phyloP scores from a whole-genome alignment of 768 basidiomycete species.

The Coprinopsis sp. region DNA sequence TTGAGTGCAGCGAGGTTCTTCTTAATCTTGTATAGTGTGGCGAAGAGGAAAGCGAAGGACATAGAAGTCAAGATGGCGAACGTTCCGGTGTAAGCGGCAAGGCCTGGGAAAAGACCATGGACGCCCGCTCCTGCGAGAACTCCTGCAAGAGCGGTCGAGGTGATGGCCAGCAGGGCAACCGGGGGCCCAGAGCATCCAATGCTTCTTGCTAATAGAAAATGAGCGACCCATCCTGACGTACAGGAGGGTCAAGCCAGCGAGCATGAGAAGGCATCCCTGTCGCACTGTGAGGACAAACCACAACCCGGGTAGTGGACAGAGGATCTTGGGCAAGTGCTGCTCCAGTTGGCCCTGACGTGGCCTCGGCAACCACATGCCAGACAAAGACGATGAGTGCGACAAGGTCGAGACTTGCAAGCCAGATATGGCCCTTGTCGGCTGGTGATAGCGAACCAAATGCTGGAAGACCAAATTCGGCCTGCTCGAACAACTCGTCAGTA shows the following conservation, averaged over 20 bases:
- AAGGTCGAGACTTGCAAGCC: constrained; percentile 66
- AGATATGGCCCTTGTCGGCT: constrained; percentile 67
- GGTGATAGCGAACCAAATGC: constrained; percentile 62
- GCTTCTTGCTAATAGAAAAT: constrained; percentile 61
- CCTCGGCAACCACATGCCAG: constrained; percentile 61
- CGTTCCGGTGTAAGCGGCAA: constrained; percentile 52
- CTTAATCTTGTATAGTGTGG: constrained; percentile 61
- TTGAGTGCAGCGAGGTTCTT: constrained; percentile 55
- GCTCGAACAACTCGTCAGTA: constrained; percentile 18
- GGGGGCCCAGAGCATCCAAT: constrained; percentile 77
- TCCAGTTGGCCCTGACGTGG: constrained; percentile 40
- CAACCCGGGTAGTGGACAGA: constrained; percentile 52
- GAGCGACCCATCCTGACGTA: constrained; percentile 69
- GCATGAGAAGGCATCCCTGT: constrained; percentile 63
- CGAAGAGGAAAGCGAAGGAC: constrained; percentile 54
- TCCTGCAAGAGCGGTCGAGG: constrained; percentile 57
- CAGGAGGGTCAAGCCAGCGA: constrained; percentile 56
- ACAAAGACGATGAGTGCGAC: constrained; percentile 57
- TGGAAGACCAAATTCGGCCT: constrained; percentile 76
- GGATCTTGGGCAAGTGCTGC: constrained; percentile 43
- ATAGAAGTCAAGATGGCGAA: constrained; percentile 49
- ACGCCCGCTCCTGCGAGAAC: constrained; percentile 52
- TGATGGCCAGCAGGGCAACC: constrained; percentile 45
- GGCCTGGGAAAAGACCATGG: constrained; percentile 53
- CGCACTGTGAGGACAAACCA: constrained; percentile 66